phyloP scores from a whole-genome alignment of 345 rosid genomes.

The Physaria fendleri region DNA sequence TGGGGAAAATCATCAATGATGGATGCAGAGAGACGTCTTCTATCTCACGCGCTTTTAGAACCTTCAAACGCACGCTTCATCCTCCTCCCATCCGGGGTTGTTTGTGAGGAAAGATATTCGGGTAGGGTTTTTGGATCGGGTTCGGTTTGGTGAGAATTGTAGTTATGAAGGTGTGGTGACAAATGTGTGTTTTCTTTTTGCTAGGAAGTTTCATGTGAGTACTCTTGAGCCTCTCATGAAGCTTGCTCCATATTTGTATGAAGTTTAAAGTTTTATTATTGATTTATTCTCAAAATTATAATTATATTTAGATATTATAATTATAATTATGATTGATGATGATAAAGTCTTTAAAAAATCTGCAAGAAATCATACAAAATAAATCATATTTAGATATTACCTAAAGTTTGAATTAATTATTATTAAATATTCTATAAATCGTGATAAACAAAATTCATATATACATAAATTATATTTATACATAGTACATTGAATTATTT shows the following conservation, averaged over 20 bases:
- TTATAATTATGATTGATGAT: not conserved
- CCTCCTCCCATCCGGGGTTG: slow-evolving; percentile 41
- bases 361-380: too few species aligned
- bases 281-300: not conserved
- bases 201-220: slow-evolving; percentile 42
- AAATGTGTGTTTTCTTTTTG: slow-evolving; percentile 40
- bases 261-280: not conserved
- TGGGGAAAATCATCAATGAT: slow-evolving; percentile 46
- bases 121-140: too few species aligned
- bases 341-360: too few species aligned
- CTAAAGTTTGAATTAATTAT: too few species aligned
- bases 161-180: slow-evolving; percentile 32
- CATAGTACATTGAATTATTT: too few species aligned
- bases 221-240: slow-evolving; percentile 42
- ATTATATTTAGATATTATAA: not conserved
- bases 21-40: slow-evolving; percentile 42
- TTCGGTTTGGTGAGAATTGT: slow-evolving; percentile 35
- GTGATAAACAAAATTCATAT: too few species aligned
- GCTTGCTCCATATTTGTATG: slow-evolving; percentile 27
- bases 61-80: slow-evolving; percentile 38
- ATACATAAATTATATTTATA: too few species aligned
- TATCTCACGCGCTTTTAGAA: slow-evolving; percentile 42
- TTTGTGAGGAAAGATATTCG: slow-evolving; percentile 32
- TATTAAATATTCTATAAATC: too few species aligned
- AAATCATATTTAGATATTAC: too few species aligned